A percentile compares a stretch with the other conserved stretches of the same genome.
Evolutionary conservation across 2,329 filamentous ascomycete species (phyloP).

Genomic region (Aurifilum marmelostoma): DNA sequence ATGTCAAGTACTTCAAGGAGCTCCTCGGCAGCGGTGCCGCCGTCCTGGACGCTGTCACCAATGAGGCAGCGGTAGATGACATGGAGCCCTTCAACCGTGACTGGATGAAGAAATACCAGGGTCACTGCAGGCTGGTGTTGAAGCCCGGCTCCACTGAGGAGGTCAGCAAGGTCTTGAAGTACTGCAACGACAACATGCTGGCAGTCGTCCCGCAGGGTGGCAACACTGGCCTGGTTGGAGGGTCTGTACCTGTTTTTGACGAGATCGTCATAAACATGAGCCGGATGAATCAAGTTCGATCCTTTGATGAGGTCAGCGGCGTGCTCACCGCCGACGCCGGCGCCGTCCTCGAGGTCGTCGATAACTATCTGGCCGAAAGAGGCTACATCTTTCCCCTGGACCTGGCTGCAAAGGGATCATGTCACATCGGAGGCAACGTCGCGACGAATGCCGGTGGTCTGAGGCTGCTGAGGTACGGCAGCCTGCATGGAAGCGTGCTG

Average conservation of each 20-base stretch:
- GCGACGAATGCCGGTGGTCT: slow-evolving; percentile 94
- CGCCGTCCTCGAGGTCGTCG: slow-evolving; percentile 85
- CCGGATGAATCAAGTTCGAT: slow-evolving; percentile 88
- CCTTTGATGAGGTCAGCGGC: slow-evolving; percentile 91
- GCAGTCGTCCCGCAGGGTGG: slow-evolving; percentile 97
- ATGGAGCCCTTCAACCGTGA: slow-evolving; percentile 92
- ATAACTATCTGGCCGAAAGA: slow-evolving; percentile 80
- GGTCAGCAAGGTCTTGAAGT: slow-evolving; percentile 86
- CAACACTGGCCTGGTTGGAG: slow-evolving; percentile 94
- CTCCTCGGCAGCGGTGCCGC: slow-evolving; percentile 80
- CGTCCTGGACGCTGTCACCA: slow-evolving; percentile 80
- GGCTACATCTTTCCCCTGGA: slow-evolving; percentile 94
- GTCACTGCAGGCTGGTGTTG: slow-evolving; percentile 83
- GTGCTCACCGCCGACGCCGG: slow-evolving; percentile 90
- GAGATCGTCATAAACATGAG: slow-evolving; percentile 93
- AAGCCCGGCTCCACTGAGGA: slow-evolving; percentile 85
- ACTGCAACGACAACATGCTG: slow-evolving; percentile 91
- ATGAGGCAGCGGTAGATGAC: slow-evolving; percentile 72
- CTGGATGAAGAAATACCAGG: slow-evolving; percentile 99
- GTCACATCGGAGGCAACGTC: slow-evolving; percentile 94
- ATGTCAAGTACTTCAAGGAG: slow-evolving; percentile 81
- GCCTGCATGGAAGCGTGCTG: slow-evolving; percentile 88
- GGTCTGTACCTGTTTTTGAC: slow-evolving; percentile 95
- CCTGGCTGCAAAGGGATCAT: slow-evolving; percentile 96
- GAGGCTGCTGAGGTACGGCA: slow-evolving; percentile 87